Percentiles rank a stretch among this genome's conserved stretches.
These are phyloP conservation scores for Hawksworthiomyces lignivorus DNA, from an alignment of 2,329 filamentous ascomycete genomes.

Conservation along the genomic window DNA sequence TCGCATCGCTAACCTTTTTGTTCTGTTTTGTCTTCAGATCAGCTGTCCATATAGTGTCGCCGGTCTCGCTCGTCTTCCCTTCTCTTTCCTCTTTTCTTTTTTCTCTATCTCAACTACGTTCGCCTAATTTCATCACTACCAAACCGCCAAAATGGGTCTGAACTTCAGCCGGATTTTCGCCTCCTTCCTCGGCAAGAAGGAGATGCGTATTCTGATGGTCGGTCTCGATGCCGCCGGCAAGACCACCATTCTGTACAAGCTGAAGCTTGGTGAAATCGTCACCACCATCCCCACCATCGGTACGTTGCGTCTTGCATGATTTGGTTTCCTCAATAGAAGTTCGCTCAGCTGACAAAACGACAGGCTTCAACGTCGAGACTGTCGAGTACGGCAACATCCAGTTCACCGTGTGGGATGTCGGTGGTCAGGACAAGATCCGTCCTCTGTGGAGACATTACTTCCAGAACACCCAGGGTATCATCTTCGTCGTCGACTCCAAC, in stretches of 20 bases:
- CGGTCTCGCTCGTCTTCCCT: slow-evolving; percentile 3
- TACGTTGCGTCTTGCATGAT: slow-evolving; percentile 36
- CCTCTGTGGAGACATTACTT: slow-evolving; percentile 99
- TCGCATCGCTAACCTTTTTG: not conserved
- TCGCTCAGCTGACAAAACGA: not conserved
- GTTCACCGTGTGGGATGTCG: slow-evolving; percentile 99
- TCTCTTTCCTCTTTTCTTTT: not conserved
- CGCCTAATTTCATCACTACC: slow-evolving; percentile 1
- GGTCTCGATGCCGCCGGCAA: slow-evolving; percentile 99
- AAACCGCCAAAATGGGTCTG: slow-evolving; percentile 84
- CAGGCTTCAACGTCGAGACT: slow-evolving; percentile 99
- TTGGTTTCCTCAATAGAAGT: not conserved
- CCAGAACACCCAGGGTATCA: slow-evolving; percentile 98
- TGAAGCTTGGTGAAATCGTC: slow-evolving; percentile 98
- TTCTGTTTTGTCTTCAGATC: slow-evolving; percentile 1
- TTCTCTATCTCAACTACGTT: not conserved
- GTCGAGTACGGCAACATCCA: slow-evolving; percentile 99
- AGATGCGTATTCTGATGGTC: slow-evolving; percentile 99
- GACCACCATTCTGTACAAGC: slow-evolving; percentile 99
- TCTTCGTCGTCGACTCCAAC: slow-evolving; percentile 99
- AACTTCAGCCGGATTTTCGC: slow-evolving; percentile 95
- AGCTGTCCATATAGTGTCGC: slow-evolving; percentile 3
- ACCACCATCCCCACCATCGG: slow-evolving; percentile 98
- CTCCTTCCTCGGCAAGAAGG: slow-evolving; percentile 97
- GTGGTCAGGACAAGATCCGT: slow-evolving; percentile 99